Evolutionary conservation across 2,329 filamentous ascomycete species (phyloP), one percentile per base, ranked within the genome.

Genomic region (Apiospora aurea): DNA sequence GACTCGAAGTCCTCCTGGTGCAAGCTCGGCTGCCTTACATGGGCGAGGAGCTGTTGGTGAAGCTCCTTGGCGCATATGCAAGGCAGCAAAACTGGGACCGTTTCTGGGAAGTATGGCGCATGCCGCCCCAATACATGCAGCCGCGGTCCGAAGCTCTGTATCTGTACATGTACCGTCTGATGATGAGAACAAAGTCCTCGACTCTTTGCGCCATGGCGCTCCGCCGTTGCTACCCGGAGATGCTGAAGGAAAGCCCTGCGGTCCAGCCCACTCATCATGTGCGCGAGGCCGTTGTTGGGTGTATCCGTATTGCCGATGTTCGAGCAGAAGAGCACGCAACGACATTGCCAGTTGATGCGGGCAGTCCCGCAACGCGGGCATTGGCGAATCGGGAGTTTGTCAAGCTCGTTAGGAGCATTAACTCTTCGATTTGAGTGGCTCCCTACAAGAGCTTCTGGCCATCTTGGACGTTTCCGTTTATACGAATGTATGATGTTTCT

Each of bases 101-200:
- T 7, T 89, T 93, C 76, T 92, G 89, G 90, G 84, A 88, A 26
- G 77, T 85, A 13, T 93, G 91, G 85, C 85, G 86, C 71, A 83
- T 86, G 71, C 85, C 89, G 4, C 81, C 90, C 18, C 83, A 87
- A 53, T 85, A 87, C 75, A 80, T 85, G 51, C 77, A 80, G 11
- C 76, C 83, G 1, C 87, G 91, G 26, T 86, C 87, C 0, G 77
- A 82, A n/a, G 78, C 78, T 21, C 83, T 92, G 74, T 94, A 93
- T 77, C 79, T 82, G 4, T 81, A 86, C 46, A 81, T 90, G 38
- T 92, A 89, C 77, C 75, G 79, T 18, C 77, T 83, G 41, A 83
- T 90, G 70, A 85, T 87, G 0, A 77, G 82, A 5, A 84, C 85
- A 0, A 76, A 80, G 0, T 81, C 87, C 74, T 80, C 84, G 71